Conservation (phyloP, 208 protist species). For the Wallacemonas sp. region DNA sequence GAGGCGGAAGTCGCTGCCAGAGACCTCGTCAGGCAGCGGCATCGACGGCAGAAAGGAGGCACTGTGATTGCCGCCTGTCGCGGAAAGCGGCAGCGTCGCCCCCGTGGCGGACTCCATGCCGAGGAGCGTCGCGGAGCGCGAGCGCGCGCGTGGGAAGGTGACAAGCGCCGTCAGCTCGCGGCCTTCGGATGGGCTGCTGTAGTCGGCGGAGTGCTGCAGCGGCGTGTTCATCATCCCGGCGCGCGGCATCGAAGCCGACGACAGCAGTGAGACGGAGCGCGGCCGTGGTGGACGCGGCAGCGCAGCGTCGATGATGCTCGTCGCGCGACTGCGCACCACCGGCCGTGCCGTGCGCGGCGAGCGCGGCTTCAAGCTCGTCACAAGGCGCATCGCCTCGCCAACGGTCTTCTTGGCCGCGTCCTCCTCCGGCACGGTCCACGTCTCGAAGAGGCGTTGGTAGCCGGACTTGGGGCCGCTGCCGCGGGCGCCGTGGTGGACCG, state of each 20-base stretch:
- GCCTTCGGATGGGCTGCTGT: neutral
- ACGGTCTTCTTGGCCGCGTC: neutral
- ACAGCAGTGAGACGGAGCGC: slow-evolving; percentile 11
- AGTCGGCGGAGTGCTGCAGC: neutral
- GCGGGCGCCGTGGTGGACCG: neutral
- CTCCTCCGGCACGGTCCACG: slow-evolving; percentile 9
- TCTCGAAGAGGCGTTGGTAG: slow-evolving; percentile 7
- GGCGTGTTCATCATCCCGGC: neutral
- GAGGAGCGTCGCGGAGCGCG: slow-evolving; percentile 6
- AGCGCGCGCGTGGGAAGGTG: neutral
- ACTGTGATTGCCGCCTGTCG: neutral
- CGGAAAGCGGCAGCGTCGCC: neutral
- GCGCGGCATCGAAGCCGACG: slow-evolving; percentile 3
- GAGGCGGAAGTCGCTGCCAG: neutral
- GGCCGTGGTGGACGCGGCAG: slow-evolving; percentile 6
- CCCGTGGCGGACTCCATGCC: neutral
- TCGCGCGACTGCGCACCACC: neutral
- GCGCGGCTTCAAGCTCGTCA: neutral
- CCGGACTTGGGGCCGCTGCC: neutral
- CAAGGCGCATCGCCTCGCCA: neutral
- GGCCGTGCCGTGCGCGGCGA: slow-evolving; percentile 10
- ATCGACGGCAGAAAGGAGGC: neutral
- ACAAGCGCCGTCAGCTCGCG: neutral
- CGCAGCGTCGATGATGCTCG: neutral
- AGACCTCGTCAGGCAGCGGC: neutral